phyloP scores from a whole-genome alignment of 305 asterid species.

The Stenogyne calaminthoides region DNA sequence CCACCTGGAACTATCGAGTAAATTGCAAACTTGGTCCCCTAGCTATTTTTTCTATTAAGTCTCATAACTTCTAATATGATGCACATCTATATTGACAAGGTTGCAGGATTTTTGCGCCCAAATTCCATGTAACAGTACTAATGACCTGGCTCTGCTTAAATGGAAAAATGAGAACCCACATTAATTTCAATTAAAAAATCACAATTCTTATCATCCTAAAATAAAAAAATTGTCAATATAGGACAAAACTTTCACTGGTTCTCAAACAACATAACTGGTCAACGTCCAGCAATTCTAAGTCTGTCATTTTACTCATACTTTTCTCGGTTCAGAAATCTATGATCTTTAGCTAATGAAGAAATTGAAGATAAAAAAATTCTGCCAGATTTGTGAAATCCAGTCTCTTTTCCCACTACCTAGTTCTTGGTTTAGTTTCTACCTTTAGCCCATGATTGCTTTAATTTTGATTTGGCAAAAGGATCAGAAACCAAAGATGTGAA shows the following conservation, averaged over 20 bases:
- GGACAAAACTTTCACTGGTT: not conserved
- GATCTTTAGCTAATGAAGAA: constrained; percentile 7
- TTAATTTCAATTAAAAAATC: too few relatives aligned
- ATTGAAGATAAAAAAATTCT: not conserved
- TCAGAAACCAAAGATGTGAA: not conserved
- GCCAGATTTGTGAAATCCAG: too few relatives aligned
- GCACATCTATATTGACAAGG: too few relatives aligned
- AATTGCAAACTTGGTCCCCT: too few relatives aligned
- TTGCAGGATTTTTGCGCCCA: too few relatives aligned
- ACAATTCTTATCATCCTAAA: too few relatives aligned
- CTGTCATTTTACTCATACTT: not conserved
- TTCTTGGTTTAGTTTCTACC: not conserved
- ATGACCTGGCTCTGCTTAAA: too few relatives aligned
- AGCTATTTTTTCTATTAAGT: too few relatives aligned
- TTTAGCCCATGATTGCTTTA: not conserved
- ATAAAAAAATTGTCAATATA: too few relatives aligned
- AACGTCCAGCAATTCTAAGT: not conserved
- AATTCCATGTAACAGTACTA: too few relatives aligned
- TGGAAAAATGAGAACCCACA: too few relatives aligned
- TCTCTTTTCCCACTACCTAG: not conserved
- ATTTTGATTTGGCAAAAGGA: constrained; percentile 4
- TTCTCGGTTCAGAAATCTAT: not conserved
- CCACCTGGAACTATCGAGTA: not conserved
- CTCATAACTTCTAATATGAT: too few relatives aligned
- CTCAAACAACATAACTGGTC: not conserved